Evolutionary conservation across 306 rosid genomes (phyloP).

Genomic region (Purshia tridentata): DNA sequence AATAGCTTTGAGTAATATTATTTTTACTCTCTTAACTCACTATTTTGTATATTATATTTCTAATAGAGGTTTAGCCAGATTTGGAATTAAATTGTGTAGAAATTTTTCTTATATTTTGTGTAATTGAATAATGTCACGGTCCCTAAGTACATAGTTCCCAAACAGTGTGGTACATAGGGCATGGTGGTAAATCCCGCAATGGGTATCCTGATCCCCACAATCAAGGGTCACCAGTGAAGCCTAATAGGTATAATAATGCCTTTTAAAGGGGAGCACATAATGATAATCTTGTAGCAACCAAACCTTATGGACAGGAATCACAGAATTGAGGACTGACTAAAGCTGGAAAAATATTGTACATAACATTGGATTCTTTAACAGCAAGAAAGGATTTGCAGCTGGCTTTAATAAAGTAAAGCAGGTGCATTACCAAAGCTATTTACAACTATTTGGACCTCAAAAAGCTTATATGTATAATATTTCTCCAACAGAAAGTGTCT

Average conservation of each 20-base stretch:
- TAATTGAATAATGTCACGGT: too few relatives aligned
- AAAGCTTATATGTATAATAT: background rate
- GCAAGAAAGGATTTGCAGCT: conserved; percentile 25
- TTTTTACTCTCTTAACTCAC: too few relatives aligned
- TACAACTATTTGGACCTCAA: background rate
- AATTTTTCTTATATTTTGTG: too few relatives aligned
- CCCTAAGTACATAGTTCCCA: background rate
- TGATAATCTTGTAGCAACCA: conserved; percentile 2
- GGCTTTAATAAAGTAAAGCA: conserved; percentile 33
- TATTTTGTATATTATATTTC: too few relatives aligned
- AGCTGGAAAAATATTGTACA: conserved; percentile 30
- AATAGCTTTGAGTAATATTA: background rate
- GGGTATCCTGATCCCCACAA: conserved; percentile 3
- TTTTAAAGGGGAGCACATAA: background rate
- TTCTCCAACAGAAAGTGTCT: conserved; percentile 30
- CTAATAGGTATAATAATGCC: background rate
- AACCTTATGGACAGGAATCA: background rate
- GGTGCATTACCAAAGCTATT: conserved; percentile 23
- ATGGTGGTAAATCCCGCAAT: background rate
- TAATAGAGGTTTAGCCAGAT: too few relatives aligned
- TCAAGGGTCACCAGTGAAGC: too few relatives aligned
- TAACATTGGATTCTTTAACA: conserved; percentile 38
- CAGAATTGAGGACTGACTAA: background rate
- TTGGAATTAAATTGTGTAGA: too few relatives aligned
- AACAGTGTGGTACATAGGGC: background rate